Evolutionary conservation across 768 basidiomycete species (phyloP).

Genomic region (Agrocybe praecox): DNA sequence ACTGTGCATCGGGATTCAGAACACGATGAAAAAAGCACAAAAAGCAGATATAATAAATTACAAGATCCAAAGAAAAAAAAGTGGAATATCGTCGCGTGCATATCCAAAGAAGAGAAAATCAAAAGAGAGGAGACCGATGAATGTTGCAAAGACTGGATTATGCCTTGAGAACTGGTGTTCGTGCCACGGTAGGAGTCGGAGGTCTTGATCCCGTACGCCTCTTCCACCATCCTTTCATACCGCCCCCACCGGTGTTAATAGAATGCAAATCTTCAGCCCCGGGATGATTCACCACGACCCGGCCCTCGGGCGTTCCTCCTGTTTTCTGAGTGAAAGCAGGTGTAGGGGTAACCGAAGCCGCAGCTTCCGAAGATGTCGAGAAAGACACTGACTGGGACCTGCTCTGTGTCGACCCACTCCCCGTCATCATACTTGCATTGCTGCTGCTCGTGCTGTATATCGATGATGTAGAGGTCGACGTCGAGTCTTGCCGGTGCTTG

Average conservation of each 20-base stretch:
- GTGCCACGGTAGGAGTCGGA: not conserved
- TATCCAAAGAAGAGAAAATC: not conserved
- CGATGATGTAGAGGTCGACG: conserved; percentile 3
- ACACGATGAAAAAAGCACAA: not conserved
- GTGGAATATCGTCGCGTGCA: not conserved
- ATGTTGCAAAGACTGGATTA: not conserved
- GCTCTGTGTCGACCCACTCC: conserved; percentile 4
- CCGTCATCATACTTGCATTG: conserved; percentile 21
- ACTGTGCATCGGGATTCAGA: not conserved
- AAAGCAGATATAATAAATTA: not conserved
- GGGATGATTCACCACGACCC: conserved; percentile 17
- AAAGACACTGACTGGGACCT: not conserved
- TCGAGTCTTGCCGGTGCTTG: not conserved
- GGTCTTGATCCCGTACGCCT: conserved; percentile 8
- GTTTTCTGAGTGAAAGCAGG: not conserved
- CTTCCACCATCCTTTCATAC: conserved; percentile 17
- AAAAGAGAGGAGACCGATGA: not conserved
- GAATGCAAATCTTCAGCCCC: not conserved
- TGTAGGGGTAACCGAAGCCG: not conserved
- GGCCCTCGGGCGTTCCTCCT: conserved; percentile 13
- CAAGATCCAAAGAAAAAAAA: not conserved
- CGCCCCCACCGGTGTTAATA: not conserved
- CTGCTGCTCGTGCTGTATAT: conserved; percentile 21
- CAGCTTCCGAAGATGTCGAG: not conserved
- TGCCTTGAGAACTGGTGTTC: not conserved